Evolutionary conservation across 495 filamentous ascomycete species (phyloP).

Genomic region (Glutinoglossum americanum): DNA sequence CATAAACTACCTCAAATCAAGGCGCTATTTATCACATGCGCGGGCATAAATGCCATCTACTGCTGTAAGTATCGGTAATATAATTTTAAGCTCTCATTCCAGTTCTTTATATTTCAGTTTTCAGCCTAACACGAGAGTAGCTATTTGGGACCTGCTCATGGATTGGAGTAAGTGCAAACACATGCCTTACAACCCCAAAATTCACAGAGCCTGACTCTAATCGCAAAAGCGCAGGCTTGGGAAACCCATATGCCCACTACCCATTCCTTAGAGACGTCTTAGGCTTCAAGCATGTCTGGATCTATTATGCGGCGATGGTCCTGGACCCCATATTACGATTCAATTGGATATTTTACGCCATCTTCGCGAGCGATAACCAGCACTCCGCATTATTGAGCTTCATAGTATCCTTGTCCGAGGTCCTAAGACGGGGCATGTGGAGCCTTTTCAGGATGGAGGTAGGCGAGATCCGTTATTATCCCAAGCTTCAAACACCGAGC

Average conservation of each 20-base stretch:
- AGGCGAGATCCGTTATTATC: not conserved
- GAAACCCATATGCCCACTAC: conserved; percentile 48
- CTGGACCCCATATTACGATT: conserved; percentile 79
- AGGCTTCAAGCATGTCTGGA: conserved; percentile 50
- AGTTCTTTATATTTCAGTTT: not conserved
- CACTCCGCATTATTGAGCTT: conserved; percentile 65
- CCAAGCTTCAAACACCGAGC: not conserved
- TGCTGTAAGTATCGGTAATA: conserved; percentile 30
- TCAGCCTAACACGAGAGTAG: conserved; percentile 12
- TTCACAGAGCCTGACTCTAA: conserved; percentile 2
- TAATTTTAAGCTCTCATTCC: not conserved
- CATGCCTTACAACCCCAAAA: not conserved
- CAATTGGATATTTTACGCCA: conserved; percentile 87
- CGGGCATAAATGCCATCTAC: conserved; percentile 61
- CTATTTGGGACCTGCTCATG: conserved; percentile 93
- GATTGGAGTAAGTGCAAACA: conserved; percentile 46
- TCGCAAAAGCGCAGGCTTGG: conserved; percentile 23
- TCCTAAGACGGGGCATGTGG: conserved; percentile 71
- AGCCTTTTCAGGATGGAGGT: conserved; percentile 70
- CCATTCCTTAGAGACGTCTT: conserved; percentile 59
- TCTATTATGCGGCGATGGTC: conserved; percentile 70
- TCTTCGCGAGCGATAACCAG: conserved; percentile 54
- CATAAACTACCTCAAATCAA: conserved; percentile 29
- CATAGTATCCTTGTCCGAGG: conserved; percentile 50
- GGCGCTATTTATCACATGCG: conserved; percentile 58